Conservation (phyloP, 805 yeast species). For the Grigorovia humatica region DNA sequence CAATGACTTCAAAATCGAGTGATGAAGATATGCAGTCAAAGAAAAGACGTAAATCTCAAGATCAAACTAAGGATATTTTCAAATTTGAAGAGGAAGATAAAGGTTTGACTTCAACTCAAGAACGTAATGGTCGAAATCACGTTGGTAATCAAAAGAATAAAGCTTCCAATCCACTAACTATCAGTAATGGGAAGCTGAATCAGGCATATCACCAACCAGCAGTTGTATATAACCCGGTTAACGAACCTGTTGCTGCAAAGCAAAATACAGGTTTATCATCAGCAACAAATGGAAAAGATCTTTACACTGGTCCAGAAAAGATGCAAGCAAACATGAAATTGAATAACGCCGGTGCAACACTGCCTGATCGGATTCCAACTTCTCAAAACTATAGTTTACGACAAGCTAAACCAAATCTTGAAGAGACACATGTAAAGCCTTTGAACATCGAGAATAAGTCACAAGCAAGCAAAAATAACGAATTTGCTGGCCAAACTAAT, state of each 20-base stretch:
- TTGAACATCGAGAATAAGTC: not conserved
- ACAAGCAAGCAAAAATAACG: not conserved
- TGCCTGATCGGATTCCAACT: constrained; percentile 26
- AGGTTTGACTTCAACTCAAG: not conserved
- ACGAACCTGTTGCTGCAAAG: too few species aligned
- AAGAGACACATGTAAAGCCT: not conserved
- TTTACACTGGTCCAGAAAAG: not conserved
- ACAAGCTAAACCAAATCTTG: not conserved
- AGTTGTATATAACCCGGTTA: too few species aligned
- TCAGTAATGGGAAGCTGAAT: too few species aligned
- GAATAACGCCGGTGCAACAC: constrained; percentile 25
- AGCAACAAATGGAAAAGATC: too few species aligned
- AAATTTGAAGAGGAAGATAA: not conserved
- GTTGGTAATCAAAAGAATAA: not conserved
- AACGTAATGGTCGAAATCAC: not conserved
- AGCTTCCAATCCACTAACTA: too few species aligned
- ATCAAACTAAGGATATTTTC: constrained; percentile 1
- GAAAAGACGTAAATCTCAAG: not conserved
- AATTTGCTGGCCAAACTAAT: not conserved
- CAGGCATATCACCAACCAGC: too few species aligned
- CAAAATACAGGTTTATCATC: too few species aligned
- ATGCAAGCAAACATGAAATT: not conserved
- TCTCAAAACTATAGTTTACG: constrained; percentile 21
- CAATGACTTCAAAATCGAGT: not conserved
- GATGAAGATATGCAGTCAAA: not conserved